Evolutionary conservation across 2,329 filamentous ascomycete genomes (phyloP).

Genomic region (Penicillium capsulatum): DNA sequence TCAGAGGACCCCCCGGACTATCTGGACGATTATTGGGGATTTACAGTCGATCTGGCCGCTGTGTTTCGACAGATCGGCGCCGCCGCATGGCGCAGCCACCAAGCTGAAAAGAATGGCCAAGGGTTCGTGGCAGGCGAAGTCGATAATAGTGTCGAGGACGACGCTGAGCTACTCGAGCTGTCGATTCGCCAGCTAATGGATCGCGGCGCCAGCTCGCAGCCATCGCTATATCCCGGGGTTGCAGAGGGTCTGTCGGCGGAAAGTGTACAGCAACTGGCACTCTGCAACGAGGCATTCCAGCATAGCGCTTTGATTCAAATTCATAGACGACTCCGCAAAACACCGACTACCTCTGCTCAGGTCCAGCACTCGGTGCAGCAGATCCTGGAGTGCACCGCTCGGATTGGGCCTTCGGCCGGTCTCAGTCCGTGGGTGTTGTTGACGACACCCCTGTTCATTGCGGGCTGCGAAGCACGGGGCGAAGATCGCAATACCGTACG

Average conservation of each 20-base stretch:
- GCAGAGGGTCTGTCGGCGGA: slow-evolving; percentile 30
- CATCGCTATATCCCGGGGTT: slow-evolving; percentile 37
- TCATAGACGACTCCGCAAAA: slow-evolving; percentile 35
- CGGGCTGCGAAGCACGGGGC: slow-evolving; percentile 40
- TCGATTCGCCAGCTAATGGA: slow-evolving; percentile 35
- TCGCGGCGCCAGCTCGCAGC: slow-evolving; percentile 25
- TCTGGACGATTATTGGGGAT: slow-evolving; percentile 43
- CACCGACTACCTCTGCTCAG: slow-evolving; percentile 26
- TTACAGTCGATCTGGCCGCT: slow-evolving; percentile 37
- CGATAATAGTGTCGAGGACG: slow-evolving; percentile 21
- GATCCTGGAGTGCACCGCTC: slow-evolving; percentile 38
- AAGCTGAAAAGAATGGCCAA: slow-evolving; percentile 9
- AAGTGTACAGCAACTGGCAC: slow-evolving; percentile 34
- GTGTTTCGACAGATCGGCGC: slow-evolving; percentile 40
- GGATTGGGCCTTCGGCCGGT: slow-evolving; percentile 38
- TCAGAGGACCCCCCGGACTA: slow-evolving; percentile 29
- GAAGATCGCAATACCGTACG: slow-evolving; percentile 35
- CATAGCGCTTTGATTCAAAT: slow-evolving; percentile 44
- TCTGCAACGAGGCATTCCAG: slow-evolving; percentile 44
- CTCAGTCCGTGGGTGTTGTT: slow-evolving; percentile 43
- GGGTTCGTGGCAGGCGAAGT: slow-evolving; percentile 19
- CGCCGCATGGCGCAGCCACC: slow-evolving; percentile 32
- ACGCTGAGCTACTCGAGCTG: slow-evolving; percentile 33
- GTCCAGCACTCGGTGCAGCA: slow-evolving; percentile 37
- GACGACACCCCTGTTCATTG: slow-evolving; percentile 44